Conservation (phyloP, 2,329 filamentous ascomycete genomes). For the Aspergillus phoenicis region DNA sequence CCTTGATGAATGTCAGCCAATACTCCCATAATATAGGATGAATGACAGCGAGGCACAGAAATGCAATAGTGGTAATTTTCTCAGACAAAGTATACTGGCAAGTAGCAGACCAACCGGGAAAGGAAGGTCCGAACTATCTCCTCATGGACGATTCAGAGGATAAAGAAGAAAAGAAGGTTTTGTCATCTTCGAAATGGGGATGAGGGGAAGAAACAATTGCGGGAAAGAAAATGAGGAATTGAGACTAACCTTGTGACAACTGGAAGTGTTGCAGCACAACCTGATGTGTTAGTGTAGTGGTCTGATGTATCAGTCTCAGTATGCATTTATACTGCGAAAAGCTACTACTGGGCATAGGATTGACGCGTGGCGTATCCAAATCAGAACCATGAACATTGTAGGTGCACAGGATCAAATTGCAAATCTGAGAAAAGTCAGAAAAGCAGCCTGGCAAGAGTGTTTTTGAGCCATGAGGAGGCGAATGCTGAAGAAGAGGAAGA, state of each 20-base stretch:
- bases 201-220: background rate
- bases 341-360: background rate
- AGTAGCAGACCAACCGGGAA: slow-evolving; percentile 69
- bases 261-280: background rate
- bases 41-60: background rate
- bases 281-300: slow-evolving; percentile 9
- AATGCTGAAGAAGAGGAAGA: background rate
- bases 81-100: slow-evolving; percentile 73
- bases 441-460: background rate
- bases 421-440: background rate
- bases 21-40: background rate
- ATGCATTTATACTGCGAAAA: background rate
- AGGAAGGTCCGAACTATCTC: slow-evolving; percentile 62
- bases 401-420: background rate
- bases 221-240: slow-evolving; percentile 11
- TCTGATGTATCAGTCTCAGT: slow-evolving; percentile 3
- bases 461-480: background rate
- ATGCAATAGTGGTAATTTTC: slow-evolving; percentile 23
- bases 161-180: slow-evolving; percentile 62
- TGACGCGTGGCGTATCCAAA: background rate
- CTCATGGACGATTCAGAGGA: slow-evolving; percentile 69
- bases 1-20: slow-evolving; percentile 12
- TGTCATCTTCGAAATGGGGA: slow-evolving; percentile 59
- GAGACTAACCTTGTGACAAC: slow-evolving; percentile 28
- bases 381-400: background rate